phyloP scores from a whole-genome alignment of 176 grass and related monocot species.

The Leersia perrieri region DNA sequence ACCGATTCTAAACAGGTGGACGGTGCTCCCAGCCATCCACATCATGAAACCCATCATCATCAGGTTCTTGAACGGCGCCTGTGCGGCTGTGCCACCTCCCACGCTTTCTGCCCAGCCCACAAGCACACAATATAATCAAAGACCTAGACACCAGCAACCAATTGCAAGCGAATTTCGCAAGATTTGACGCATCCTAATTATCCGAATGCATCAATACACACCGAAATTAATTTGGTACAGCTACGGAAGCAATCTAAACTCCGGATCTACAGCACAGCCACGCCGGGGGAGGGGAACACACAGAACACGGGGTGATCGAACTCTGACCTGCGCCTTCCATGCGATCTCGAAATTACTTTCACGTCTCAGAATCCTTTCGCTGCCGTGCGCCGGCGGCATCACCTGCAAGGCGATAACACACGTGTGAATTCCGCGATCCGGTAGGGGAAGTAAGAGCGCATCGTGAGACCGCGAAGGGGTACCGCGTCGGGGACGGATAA shows the following conservation, averaged over 20 bases:
- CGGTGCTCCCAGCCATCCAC: slow-evolving; percentile 98
- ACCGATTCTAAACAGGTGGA: slow-evolving; percentile 98
- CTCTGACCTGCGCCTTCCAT: slow-evolving; percentile 87
- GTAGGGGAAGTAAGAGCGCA: neutral
- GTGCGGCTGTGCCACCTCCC: slow-evolving; percentile 97
- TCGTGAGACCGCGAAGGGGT: neutral
- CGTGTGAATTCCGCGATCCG: neutral
- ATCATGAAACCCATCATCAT: slow-evolving; percentile 99
- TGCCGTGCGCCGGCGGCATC: slow-evolving; percentile 70
- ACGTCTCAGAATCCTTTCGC: slow-evolving; percentile 77
- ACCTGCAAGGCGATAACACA: slow-evolving; percentile 31
- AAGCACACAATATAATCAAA: slow-evolving; percentile 7
- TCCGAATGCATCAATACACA: neutral
- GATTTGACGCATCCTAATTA: neutral
- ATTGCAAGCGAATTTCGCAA: neutral
- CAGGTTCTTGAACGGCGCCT: slow-evolving; percentile 93
- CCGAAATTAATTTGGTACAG: neutral
- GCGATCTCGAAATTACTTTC: too few relatives aligned
- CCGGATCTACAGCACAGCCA: slow-evolving; percentile 5
- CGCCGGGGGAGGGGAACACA: neutral
- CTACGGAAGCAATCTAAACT: neutral
- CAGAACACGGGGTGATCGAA: neutral
- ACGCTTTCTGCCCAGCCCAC: slow-evolving; percentile 73
- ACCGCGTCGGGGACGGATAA: slow-evolving; percentile 67
- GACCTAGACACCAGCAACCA: neutral